These are phyloP conservation scores for Diaporthe caulivora DNA, from an alignment of 2,329 filamentous ascomycete genomes.

Conservation along the genomic window DNA sequence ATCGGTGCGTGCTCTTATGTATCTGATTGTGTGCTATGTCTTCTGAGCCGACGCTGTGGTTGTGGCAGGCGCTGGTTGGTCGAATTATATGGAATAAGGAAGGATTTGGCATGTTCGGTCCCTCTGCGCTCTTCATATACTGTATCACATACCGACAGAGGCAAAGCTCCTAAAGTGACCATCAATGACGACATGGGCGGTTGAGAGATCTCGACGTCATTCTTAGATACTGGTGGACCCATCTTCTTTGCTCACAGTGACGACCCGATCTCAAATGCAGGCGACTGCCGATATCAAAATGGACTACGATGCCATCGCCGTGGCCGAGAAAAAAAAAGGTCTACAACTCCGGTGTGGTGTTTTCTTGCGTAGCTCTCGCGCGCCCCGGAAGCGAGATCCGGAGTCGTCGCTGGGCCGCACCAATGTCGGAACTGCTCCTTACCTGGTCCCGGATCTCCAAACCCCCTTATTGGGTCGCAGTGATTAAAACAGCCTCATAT, in stretches of 20 bases:
- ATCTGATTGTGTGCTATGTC: not conserved
- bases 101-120: not conserved
- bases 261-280: constrained; percentile 4
- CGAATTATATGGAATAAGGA: not conserved
- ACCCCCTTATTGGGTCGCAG: not conserved
- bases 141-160: constrained; percentile 10
- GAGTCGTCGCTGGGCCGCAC: not conserved
- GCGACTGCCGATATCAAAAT: not conserved
- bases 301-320: not conserved
- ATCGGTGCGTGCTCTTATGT: not conserved
- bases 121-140: not conserved
- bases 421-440: not conserved
- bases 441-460: not conserved
- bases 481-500: not conserved
- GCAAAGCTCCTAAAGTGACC: constrained; percentile 19
- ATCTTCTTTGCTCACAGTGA: constrained; percentile 25
- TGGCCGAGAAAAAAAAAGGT: not conserved
- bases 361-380: not conserved
- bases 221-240: constrained; percentile 23
- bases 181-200: constrained; percentile 38
- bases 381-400: not conserved
- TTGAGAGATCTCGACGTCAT: constrained; percentile 37
- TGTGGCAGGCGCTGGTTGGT: not conserved
- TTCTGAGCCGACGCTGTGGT: not conserved
- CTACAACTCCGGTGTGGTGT: not conserved